Base-by-base conservation (phyloP, 1,139 yeast species). In the Kodamaea arcana region DNA sequence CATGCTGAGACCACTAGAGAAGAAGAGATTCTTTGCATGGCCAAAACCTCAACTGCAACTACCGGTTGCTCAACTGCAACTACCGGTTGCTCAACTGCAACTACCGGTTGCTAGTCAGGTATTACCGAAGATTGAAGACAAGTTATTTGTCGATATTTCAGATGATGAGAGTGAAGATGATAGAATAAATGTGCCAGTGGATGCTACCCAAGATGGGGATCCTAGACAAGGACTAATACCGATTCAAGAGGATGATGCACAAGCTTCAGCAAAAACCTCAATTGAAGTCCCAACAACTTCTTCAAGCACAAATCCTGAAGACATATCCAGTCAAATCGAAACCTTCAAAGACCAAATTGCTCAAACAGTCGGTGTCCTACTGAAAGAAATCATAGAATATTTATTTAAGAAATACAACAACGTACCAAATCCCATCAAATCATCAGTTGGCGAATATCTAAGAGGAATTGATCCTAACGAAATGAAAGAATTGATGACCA, bases 371-470 rank as follows among this genome's bases (percentile, higher is more conserved):
- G 67, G 67, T 4, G 42, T 45, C 6, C 42, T 54, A 14, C 43
- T 58, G 0, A 37, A 45, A 3, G 35, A 40, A 6, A 37, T 39
- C 2, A 35, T 57, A 18, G 31, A 39, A 2, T 39, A 45, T 25
- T 47, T 66, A 15, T 60, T 48, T 41, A 34, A 40, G 2, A 57
- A 54, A 43, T 56, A 54, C 41, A 44, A 50, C 31, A 39, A 45
- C 21, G 40, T 44, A 12, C 53, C 57, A 1, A 52, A 61, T 37
- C 46, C 50, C 23, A 43, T 62, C 6, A 47, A 52, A 23, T 44
- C 51, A 15, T 65, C 72, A 3, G 44, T 62, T 9, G 51, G 58
- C 28, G 61, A 60, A 30, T 54, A 59, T 34, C 51, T 62, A 29
- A 44, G 42, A 26, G 53, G 52, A 16, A 44, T 49, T 14, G 43